These are phyloP conservation scores for Selenicereus undatus DNA, from an alignment of 148 eudicot genomes.

Conservation along the genomic window DNA sequence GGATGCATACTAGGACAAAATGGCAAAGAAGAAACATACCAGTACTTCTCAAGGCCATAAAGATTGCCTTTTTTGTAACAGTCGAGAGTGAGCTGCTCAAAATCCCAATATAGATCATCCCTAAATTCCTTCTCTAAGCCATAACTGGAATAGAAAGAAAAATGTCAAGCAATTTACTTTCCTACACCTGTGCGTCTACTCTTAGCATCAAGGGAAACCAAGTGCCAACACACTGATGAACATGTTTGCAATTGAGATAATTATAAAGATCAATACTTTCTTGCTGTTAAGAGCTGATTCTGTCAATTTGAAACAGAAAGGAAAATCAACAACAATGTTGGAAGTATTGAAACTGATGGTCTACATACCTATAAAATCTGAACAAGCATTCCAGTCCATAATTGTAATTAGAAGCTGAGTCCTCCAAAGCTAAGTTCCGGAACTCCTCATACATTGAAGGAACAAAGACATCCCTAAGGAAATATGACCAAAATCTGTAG, in stretches of 20 bases:
- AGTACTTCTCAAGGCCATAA: conserved; percentile 95
- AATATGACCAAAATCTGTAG: conserved; percentile 92
- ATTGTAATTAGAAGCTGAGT: conserved; percentile 71
- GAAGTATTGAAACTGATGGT: not conserved
- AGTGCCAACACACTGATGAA: not conserved
- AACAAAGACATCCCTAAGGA: conserved; percentile 66
- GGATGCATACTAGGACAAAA: too few species aligned
- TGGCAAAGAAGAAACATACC: conserved; percentile 41
- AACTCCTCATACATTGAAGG: conserved; percentile 81
- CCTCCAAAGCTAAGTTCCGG: conserved; percentile 70
- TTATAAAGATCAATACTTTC: not conserved
- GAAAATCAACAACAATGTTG: not conserved
- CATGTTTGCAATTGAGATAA: not conserved
- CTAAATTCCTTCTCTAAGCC: conserved; percentile 90
- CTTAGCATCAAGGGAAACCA: not conserved
- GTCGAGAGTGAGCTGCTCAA: conserved; percentile 67
- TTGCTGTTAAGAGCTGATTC: not conserved
- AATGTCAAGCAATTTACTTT: not conserved
- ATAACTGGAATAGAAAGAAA: conserved; percentile 52
- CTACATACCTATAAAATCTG: conserved; percentile 76
- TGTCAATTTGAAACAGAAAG: not conserved
- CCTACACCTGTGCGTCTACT: not conserved
- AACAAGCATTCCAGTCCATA: conserved; percentile 94
- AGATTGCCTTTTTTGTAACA: conserved; percentile 73
- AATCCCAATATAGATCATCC: conserved; percentile 72